These are phyloP conservation scores for Chrysoporthe puriensis DNA, from an alignment of 2,329 filamentous ascomycete genomes.

Conservation along the genomic window DNA sequence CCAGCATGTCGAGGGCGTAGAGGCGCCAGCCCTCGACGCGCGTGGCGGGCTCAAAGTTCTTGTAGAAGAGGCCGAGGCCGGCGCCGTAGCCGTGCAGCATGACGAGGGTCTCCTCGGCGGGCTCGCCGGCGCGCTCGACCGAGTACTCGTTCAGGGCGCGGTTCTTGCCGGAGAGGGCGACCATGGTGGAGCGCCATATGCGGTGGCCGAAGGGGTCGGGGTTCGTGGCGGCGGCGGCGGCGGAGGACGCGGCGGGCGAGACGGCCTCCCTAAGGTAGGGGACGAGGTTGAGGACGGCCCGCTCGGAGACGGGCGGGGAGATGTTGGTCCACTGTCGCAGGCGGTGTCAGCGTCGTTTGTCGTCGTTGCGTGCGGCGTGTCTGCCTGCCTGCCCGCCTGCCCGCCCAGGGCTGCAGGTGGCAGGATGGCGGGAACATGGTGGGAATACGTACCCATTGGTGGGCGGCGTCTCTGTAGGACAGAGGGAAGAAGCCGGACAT, in stretches of 20 bases:
- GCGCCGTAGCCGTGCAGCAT: slow-evolving; percentile 98
- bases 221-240: slow-evolving; percentile 47
- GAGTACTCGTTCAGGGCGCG: slow-evolving; percentile 91
- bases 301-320: slow-evolving; percentile 83
- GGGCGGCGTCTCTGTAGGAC: slow-evolving; percentile 87
- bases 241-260: slow-evolving; percentile 44
- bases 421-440: neutral
- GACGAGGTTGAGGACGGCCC: slow-evolving; percentile 82
- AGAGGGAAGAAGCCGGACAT: slow-evolving; percentile 77
- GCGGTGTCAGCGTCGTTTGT: slow-evolving; percentile 8
- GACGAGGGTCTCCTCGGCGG: slow-evolving; percentile 82
- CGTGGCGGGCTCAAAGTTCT: slow-evolving; percentile 90
- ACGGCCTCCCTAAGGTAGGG: slow-evolving; percentile 79
- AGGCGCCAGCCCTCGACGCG: slow-evolving; percentile 81
- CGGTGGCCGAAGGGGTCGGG: slow-evolving; percentile 83
- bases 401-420: too few species aligned
- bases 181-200: slow-evolving; percentile 83
- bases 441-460: slow-evolving; percentile 76
- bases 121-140: slow-evolving; percentile 79
- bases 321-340: slow-evolving; percentile 72
- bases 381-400: too few species aligned
- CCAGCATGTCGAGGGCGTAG: slow-evolving; percentile 91
- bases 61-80: slow-evolving; percentile 96
- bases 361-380: too few species aligned
- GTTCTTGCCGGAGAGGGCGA: slow-evolving; percentile 82